A percentile compares a stretch with the other conserved stretches of the same genome.
Evolutionary conservation across 352 stramenopile genomes (phyloP).

Genomic region (Globisporangium sylvaticum): DNA sequence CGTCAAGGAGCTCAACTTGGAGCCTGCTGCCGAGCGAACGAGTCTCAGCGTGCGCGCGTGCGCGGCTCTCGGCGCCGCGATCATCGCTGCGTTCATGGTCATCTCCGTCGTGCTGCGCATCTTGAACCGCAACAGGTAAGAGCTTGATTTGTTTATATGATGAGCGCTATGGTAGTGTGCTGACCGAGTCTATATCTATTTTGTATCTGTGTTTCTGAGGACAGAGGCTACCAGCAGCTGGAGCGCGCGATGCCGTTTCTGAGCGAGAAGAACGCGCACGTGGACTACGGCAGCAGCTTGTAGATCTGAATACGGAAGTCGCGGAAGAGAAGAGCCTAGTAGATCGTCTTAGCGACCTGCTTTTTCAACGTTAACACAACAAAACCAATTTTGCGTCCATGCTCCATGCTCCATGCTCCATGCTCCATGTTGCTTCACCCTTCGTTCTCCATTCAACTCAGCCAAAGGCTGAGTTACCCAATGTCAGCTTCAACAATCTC

Average conservation of each 20-base stretch:
- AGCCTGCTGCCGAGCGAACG: conserved; percentile 35
- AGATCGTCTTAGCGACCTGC: too few species aligned
- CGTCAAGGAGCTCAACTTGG: conserved; percentile 46
- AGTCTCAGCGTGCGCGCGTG: conserved; percentile 62
- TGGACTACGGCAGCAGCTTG: conserved; percentile 42
- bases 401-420: too few species aligned
- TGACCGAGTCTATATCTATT: not conserved
- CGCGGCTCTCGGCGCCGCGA: conserved; percentile 49
- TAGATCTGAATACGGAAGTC: conserved; percentile 1
- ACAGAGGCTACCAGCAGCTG: conserved; percentile 14
- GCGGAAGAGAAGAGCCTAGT: not conserved
- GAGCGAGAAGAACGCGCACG: conserved; percentile 30
- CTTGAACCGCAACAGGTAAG: conserved; percentile 29
- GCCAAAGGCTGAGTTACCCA: too few species aligned
- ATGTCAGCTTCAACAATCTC: not conserved
- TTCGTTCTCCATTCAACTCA: not conserved
- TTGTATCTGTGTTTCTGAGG: not conserved
- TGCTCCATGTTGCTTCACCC: not conserved
- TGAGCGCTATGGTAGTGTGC: not conserved
- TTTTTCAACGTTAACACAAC: not conserved
- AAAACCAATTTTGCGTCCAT: not conserved
- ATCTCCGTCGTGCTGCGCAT: conserved; percentile 39
- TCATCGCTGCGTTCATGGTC: conserved; percentile 58
- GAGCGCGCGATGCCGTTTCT: conserved; percentile 35
- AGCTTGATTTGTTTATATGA: not conserved